Conservation (phyloP, 2,329 filamentous ascomycete genomes). For the Byssochlamys sp. region DNA sequence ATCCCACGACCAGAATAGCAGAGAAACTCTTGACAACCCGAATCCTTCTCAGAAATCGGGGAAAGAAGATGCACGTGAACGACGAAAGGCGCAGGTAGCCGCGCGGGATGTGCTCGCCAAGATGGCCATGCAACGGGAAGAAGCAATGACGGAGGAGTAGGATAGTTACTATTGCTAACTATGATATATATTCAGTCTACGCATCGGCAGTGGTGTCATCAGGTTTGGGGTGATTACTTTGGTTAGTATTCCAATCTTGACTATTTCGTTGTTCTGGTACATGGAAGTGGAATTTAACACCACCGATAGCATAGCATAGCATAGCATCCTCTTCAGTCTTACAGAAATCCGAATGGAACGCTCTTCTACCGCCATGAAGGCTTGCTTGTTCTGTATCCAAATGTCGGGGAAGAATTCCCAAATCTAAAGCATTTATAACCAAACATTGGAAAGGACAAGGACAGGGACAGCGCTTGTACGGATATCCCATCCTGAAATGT, state of each 20-base stretch:
- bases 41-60: background rate
- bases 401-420: background rate
- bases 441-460: too few species aligned
- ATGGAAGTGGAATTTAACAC: background rate
- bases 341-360: background rate
- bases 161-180: background rate
- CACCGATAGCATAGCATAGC: background rate
- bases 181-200: background rate
- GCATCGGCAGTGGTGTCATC: background rate
- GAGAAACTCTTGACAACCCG: background rate
- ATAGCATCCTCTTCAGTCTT: background rate
- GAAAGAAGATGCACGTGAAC: conserved; percentile 12
- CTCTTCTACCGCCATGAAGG: background rate
- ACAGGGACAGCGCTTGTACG: too few species aligned
- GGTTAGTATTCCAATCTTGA: background rate
- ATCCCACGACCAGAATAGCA: background rate
- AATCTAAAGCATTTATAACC: background rate
- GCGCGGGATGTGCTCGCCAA: conserved; percentile 26
- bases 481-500: too few species aligned
- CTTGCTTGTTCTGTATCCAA: background rate
- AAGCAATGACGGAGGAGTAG: conserved; percentile 27
- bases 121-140: conserved; percentile 30
- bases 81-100: conserved; percentile 24
- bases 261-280: background rate
- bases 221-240: background rate